Conservation (phyloP, 306 rosid genomes). For the Cicer chorassanicum region DNA sequence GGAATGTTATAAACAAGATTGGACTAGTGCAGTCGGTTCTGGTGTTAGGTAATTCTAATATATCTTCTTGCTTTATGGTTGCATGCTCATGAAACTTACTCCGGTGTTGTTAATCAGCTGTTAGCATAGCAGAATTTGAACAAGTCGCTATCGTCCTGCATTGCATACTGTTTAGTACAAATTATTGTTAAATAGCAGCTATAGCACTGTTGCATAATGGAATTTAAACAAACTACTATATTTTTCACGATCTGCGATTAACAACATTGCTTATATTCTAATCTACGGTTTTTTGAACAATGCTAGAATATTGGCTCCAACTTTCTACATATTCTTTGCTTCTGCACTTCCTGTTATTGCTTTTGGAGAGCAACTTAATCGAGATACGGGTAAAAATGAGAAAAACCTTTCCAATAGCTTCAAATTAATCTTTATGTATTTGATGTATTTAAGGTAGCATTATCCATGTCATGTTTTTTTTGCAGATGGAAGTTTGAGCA, state of each 20-base stretch:
- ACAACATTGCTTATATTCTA: background rate
- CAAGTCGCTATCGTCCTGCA: too few relatives aligned
- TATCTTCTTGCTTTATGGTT: background rate
- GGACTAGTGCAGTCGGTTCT: constrained; percentile 60
- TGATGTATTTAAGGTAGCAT: constrained; percentile 11
- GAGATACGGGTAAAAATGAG: constrained; percentile 69
- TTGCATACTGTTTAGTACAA: too few relatives aligned
- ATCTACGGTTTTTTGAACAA: constrained; percentile 14
- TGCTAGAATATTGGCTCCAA: constrained; percentile 81
- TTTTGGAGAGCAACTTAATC: constrained; percentile 80
- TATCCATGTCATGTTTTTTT: background rate
- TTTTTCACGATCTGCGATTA: too few relatives aligned
- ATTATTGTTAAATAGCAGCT: too few relatives aligned
- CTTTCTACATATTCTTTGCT: constrained; percentile 86
- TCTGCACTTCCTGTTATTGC: constrained; percentile 93
- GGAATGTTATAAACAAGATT: constrained; percentile 76
- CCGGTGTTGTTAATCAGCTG: too few relatives aligned
- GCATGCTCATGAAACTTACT: too few relatives aligned
- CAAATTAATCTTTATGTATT: constrained; percentile 6
- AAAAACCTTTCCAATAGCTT: background rate
- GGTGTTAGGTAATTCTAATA: constrained; percentile 57
- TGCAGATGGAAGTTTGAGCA: constrained; percentile 80
- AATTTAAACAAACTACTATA: too few relatives aligned
- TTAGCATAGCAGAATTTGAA: too few relatives aligned
- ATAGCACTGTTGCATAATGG: too few relatives aligned